Percentiles rank a stretch among this genome's conserved stretches.
These are phyloP conservation scores for Pythium volutum DNA, from an alignment of 352 stramenopile genomes.

Conservation along the genomic window DNA sequence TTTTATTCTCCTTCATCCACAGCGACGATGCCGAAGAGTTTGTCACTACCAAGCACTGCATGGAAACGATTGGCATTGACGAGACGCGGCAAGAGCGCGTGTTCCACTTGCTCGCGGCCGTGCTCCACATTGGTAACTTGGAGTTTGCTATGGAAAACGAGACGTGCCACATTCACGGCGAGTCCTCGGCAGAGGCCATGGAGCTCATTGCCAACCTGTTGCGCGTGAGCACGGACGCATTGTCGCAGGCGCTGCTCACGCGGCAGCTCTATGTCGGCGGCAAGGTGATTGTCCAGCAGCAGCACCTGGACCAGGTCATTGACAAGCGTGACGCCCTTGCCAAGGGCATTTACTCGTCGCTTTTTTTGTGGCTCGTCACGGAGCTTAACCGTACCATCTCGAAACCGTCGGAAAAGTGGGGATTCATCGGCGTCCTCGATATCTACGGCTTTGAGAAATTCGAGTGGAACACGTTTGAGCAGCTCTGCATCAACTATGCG, in stretches of 20 bases:
- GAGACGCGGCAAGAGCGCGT: conserved; percentile 75
- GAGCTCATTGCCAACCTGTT: conserved; percentile 71
- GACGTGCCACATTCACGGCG: conserved; percentile 54
- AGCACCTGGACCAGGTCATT: conserved; percentile 83
- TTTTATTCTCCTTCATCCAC: not conserved
- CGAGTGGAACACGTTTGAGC: conserved; percentile 94
- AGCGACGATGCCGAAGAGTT: conserved; percentile 85
- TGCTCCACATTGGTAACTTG: conserved; percentile 88
- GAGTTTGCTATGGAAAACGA: conserved; percentile 85
- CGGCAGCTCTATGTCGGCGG: conserved; percentile 85
- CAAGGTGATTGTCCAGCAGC: conserved; percentile 89
- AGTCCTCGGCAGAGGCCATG: conserved; percentile 43
- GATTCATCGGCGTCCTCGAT: conserved; percentile 95
- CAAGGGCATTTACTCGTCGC: conserved; percentile 92
- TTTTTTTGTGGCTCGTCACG: conserved; percentile 90
- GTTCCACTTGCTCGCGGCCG: conserved; percentile 83
- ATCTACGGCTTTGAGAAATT: conserved; percentile 99
- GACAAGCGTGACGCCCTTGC: conserved; percentile 89
- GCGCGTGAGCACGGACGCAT: conserved; percentile 68
- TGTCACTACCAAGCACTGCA: conserved; percentile 74
- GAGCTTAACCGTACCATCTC: conserved; percentile 91
- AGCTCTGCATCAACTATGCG: conserved; percentile 96
- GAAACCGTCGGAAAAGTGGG: conserved; percentile 73
- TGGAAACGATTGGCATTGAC: conserved; percentile 87
- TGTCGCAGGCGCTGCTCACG: conserved; percentile 74